These are phyloP conservation scores for Tolypocladium ovalisporum DNA, from an alignment of 2,329 filamentous ascomycete genomes.

Conservation along the genomic window DNA sequence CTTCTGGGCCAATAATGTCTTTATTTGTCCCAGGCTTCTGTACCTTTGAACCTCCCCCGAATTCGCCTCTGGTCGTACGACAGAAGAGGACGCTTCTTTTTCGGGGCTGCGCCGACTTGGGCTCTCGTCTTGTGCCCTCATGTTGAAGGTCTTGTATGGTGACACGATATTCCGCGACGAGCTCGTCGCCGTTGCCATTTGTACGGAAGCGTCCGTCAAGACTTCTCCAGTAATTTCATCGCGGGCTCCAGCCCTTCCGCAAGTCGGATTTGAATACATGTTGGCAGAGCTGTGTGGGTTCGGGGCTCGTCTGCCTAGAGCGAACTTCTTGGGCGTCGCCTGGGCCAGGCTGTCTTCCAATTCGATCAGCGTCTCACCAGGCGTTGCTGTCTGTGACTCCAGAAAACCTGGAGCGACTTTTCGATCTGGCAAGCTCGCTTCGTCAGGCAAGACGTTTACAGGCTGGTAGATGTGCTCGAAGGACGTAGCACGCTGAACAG, in stretches of 20 bases:
- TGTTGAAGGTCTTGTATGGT: background rate
- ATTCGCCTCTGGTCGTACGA: background rate
- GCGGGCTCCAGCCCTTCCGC: background rate
- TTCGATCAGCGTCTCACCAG: background rate
- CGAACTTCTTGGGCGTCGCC: conserved; percentile 7
- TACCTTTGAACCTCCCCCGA: background rate
- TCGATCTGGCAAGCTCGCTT: background rate
- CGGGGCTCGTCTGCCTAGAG: conserved; percentile 23
- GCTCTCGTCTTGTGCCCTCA: background rate
- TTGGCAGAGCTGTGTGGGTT: background rate
- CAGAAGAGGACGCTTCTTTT: background rate
- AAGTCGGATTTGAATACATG: background rate
- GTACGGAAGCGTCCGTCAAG: background rate
- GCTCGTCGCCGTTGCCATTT: background rate
- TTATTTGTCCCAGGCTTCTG: background rate
- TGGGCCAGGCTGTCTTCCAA: background rate
- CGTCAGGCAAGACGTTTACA: background rate
- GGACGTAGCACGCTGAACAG: background rate
- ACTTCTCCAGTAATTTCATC: background rate
- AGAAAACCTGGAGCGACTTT: background rate
- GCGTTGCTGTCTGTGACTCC: conserved; percentile 2
- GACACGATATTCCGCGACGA: background rate
- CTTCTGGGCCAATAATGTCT: background rate
- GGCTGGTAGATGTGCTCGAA: background rate
- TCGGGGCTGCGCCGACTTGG: background rate